A percentile compares a stretch with the other conserved stretches of the same genome.
Conservation (phyloP, 345 rosid species). For the Euphorbia peplus region DNA sequence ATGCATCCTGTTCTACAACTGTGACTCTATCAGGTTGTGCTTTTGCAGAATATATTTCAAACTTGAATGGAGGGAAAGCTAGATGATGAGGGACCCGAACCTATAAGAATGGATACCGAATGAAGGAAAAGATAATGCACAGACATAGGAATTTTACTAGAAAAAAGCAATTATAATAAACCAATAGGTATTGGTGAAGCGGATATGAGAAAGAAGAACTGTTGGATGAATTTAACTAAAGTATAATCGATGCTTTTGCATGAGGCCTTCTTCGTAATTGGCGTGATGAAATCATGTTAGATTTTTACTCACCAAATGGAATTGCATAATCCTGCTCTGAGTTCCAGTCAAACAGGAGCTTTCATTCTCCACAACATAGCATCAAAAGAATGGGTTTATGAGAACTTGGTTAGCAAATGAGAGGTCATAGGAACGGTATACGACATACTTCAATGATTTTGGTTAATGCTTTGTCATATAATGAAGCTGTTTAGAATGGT, state of each 20-base stretch:
- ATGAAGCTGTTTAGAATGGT: neutral
- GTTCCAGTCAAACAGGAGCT: neutral
- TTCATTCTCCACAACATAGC: neutral
- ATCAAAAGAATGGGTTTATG: no score
- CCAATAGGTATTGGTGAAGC: neutral
- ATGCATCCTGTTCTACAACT: neutral
- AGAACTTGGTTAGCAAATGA: neutral
- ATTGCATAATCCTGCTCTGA: neutral
- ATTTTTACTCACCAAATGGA: neutral
- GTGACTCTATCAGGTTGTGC: neutral
- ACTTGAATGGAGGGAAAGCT: slow-evolving; percentile 7
- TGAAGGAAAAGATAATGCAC: neutral
- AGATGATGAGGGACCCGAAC: slow-evolving; percentile 12
- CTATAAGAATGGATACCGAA: neutral
- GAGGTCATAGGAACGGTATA: neutral
- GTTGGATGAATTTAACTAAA: neutral
- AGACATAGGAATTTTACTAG: no score
- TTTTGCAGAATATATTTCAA: slow-evolving; percentile 18
- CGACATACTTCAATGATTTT: neutral
- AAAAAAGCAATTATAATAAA: neutral
- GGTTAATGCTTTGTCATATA: neutral
- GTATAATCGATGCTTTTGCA: neutral
- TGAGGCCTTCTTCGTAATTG: neutral
- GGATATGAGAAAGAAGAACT: neutral
- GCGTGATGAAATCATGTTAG: neutral